These are phyloP conservation scores for Massospora cicadina DNA, from an alignment of 371 early-diverging fungal species.

Conservation along the genomic window DNA sequence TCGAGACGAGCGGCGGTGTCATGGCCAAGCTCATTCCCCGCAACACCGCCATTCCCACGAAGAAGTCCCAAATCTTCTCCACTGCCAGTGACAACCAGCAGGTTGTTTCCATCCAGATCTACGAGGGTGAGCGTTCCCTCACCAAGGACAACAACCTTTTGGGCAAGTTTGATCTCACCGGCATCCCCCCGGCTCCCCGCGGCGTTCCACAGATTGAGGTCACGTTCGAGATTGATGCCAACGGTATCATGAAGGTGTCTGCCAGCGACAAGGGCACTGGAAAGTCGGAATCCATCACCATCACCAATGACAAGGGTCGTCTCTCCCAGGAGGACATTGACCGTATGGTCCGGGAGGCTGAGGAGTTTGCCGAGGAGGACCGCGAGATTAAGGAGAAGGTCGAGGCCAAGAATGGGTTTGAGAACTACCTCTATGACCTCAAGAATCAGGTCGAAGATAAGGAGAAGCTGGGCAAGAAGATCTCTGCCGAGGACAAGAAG, in stretches of 20 bases:
- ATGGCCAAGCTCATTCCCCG: constrained; percentile 92
- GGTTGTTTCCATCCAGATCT: constrained; percentile 93
- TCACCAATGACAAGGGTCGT: constrained; percentile 97
- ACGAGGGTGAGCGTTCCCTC: constrained; percentile 90
- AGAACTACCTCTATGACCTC: constrained; percentile 73
- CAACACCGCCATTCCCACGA: constrained; percentile 94
- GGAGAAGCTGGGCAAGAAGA: constrained; percentile 37
- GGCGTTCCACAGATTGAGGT: constrained; percentile 98
- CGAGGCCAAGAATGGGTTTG: constrained; percentile 77
- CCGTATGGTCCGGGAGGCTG: constrained; percentile 90
- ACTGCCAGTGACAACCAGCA: constrained; percentile 97
- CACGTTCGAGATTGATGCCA: constrained; percentile 92
- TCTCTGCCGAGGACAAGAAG: constrained; percentile 33
- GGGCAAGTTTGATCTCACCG: constrained; percentile 92
- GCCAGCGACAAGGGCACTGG: constrained; percentile 93
- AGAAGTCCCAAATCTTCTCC: constrained; percentile 95
- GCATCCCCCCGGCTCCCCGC: constrained; percentile 89
- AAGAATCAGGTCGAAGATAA: constrained; percentile 64
- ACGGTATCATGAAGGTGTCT: constrained; percentile 94
- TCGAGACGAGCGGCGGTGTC: constrained; percentile 96
- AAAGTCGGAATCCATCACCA: constrained; percentile 85
- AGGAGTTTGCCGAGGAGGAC: constrained; percentile 92
- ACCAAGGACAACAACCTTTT: constrained; percentile 94
- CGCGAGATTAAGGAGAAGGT: constrained; percentile 75
- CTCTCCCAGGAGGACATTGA: constrained; percentile 94